Evolutionary conservation across 2,329 filamentous ascomycete genomes (phyloP), one percentile per base, ranked within the genome.

Genomic region (Xylariales sp.): DNA sequence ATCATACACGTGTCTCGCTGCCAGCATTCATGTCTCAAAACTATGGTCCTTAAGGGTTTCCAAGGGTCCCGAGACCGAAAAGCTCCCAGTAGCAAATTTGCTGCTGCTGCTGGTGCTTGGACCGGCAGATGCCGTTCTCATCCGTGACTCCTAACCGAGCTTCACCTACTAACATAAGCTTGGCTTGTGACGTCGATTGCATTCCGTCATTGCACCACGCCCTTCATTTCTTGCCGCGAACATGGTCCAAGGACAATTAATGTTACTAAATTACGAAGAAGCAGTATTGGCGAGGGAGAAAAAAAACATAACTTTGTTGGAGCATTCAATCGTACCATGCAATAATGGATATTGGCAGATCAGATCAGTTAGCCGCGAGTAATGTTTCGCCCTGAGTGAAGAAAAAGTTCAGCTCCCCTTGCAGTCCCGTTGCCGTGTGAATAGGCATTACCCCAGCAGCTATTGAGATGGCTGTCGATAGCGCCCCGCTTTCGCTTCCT

Each of bases 391-490:
- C n/a, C n/a, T n/a, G n/a, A n/a, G n/a, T n/a, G n/a, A n/a, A n/a
- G n/a, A n/a, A n/a, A n/a, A n/a, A n/a, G n/a, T n/a, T n/a, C n/a
- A n/a, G n/a, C n/a, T n/a, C n/a, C 23, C 23, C 19, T 27, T 15
- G 13, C 28, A 16, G 12, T 33, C 29, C 36, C 24, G 38, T 40
- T 40, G 38, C 38, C 32, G 24, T 40, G 38, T 40, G 38, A 40
- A 40, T 40, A 40, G 36, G 38, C 38, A 40, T 36, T 27, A 40
- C 32, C 38, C 38, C 19, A 32, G 38, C 23, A 40, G 38, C 27
- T 36, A 40, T 35, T 17, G 29, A 20, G 28, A 25, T 33, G 29
- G 21, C 29, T 39, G 37, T 17, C 20, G 29, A 38, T 24, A 20
- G 21, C 18, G 28, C 35, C 37, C 37, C 37, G 37, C 37, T 39